phyloP scores from a whole-genome alignment of 805 yeast genomes.

The Komagataella phaffii region DNA sequence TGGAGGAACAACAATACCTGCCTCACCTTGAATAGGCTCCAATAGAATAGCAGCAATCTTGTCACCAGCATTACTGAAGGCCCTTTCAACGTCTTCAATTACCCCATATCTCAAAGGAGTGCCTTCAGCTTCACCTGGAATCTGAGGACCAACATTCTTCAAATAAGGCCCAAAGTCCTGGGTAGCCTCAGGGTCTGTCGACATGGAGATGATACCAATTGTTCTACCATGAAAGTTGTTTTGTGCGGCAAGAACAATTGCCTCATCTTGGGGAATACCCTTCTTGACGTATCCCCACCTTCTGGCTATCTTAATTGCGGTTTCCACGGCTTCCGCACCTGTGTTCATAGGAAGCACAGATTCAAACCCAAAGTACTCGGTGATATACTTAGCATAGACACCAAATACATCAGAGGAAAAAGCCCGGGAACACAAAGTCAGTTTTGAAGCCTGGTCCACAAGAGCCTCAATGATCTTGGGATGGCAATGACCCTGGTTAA shows the following conservation, averaged over 20 bases:
- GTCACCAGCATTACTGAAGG: constrained; percentile 73
- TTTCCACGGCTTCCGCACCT: constrained; percentile 98
- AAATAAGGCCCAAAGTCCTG: constrained; percentile 84
- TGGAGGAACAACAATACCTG: constrained; percentile 94
- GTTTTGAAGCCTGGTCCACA: constrained; percentile 69
- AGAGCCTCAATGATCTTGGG: constrained; percentile 82
- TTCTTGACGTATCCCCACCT: constrained; percentile 93
- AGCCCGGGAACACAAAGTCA: constrained; percentile 86
- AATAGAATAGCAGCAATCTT: constrained; percentile 81
- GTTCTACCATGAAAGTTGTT: constrained; percentile 96
- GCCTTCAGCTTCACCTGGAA: constrained; percentile 58
- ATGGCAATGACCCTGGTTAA: constrained; percentile 96
- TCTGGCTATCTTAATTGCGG: constrained; percentile 87
- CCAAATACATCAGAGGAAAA: constrained; percentile 86
- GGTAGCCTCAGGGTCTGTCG: constrained; percentile 90
- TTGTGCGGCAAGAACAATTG: constrained; percentile 75
- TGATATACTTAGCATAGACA: constrained; percentile 70
- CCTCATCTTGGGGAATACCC: constrained; percentile 72
- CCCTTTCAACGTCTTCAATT: constrained; percentile 76
- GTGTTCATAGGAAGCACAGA: constrained; percentile 96
- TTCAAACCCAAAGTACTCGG: constrained; percentile 84
- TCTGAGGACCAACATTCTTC: constrained; percentile 68
- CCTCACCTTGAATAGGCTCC: constrained; percentile 98
- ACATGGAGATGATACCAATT: constrained; percentile 88
- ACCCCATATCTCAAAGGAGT: constrained; percentile 65